Conservation (phyloP, 106 monocot species). For the Chionographis japonica region DNA sequence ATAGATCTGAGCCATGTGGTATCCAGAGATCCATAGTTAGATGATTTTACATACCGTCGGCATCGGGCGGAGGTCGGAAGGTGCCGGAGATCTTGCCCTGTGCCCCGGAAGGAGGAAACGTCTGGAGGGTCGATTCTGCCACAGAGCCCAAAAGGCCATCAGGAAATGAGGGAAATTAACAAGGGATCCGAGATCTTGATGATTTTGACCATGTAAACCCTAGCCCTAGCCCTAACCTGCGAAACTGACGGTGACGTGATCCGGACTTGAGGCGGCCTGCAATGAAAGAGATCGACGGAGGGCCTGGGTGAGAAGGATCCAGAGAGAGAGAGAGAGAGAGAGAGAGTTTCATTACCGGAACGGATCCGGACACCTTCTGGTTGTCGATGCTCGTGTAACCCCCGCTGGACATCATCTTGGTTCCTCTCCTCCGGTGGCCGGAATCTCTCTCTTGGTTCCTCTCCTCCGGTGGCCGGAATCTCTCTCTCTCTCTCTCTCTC, state of each 20-base stretch:
- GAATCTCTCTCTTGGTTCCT: background rate
- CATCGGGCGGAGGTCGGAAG: slow-evolving; percentile 71
- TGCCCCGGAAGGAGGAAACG: slow-evolving; percentile 56
- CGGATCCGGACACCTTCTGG: slow-evolving; percentile 72
- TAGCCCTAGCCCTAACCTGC: slow-evolving; percentile 32
- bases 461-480: background rate
- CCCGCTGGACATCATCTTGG: slow-evolving; percentile 71
- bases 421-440: background rate
- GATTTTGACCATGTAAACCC: background rate
- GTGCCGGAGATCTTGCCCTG: slow-evolving; percentile 59
- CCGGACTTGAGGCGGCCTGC: slow-evolving; percentile 49
- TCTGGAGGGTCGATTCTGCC: slow-evolving; percentile 74
- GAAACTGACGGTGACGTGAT: slow-evolving; percentile 53
- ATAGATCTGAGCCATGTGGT: background rate
- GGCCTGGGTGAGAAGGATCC: background rate
- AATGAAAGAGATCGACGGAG: background rate
- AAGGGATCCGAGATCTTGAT: background rate
- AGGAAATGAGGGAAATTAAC: background rate
- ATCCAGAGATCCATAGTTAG: slow-evolving; percentile 5
- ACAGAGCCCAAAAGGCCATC: background rate
- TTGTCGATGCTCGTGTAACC: slow-evolving; percentile 73
- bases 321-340: background rate
- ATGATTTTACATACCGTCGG: slow-evolving; percentile 40
- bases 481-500: too few species aligned
- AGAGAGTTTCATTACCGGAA: slow-evolving; percentile 25